Conservation (phyloP, 495 filamentous ascomycete genomes). For the Saxophila tyrrhenica region DNA sequence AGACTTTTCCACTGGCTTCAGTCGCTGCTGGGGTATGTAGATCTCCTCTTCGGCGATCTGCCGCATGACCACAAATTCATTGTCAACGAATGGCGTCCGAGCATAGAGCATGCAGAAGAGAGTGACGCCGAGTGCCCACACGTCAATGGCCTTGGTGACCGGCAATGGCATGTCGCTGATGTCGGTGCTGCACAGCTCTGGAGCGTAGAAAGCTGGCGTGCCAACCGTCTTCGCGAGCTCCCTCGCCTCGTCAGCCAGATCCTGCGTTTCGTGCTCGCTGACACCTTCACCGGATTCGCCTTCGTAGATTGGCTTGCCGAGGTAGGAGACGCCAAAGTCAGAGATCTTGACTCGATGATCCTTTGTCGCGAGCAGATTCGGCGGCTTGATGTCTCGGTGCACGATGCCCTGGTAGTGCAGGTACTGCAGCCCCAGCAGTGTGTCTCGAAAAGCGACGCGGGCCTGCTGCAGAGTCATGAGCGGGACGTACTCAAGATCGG, state of each 20-base stretch:
- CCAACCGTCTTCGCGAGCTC: conserved; percentile 96
- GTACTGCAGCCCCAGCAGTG: conserved; percentile 87
- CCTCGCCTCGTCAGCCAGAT: conserved; percentile 70
- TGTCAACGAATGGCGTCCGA: conserved; percentile 81
- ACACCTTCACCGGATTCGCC: conserved; percentile 68
- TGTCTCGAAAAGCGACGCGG: conserved; percentile 83
- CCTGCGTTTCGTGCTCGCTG: conserved; percentile 69
- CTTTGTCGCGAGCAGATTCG: conserved; percentile 83
- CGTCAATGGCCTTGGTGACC: conserved; percentile 71
- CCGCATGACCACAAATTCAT: conserved; percentile 81
- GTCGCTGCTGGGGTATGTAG: conserved; percentile 69
- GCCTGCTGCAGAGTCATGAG: conserved; percentile 78
- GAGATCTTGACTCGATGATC: conserved; percentile 91
- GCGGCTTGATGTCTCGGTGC: conserved; percentile 96
- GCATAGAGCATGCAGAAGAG: conserved; percentile 92
- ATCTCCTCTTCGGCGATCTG: conserved; percentile 83
- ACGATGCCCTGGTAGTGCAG: conserved; percentile 95
- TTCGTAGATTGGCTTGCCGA: conserved; percentile 69
- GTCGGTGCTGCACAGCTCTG: conserved; percentile 88
- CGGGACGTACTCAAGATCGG: conserved; percentile 81
- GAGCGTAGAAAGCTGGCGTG: conserved; percentile 94
- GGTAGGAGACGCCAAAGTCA: conserved; percentile 98
- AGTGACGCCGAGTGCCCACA: conserved; percentile 94
- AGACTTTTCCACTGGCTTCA: conserved; percentile 62
- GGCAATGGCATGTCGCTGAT: conserved; percentile 39